Evolutionary conservation across 192 early-diverging fungal species (phyloP), one percentile per base, ranked within the genome.

Genomic region (Backusella australiensis): DNA sequence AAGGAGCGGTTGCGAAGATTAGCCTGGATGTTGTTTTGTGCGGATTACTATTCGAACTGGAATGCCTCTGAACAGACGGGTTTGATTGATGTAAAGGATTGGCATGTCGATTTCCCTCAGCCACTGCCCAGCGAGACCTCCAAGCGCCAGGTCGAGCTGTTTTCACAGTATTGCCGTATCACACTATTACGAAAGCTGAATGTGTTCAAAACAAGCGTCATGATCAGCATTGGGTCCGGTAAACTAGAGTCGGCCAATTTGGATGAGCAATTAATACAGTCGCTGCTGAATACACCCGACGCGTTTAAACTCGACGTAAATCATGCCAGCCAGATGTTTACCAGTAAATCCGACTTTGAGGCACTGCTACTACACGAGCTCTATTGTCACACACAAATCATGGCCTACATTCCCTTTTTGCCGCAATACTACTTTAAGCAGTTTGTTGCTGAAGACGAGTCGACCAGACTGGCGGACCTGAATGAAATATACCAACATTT

Each of bases 21-120:
- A 6, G 73, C 73, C 34, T 81, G 80, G 80, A 71, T 78, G 26
- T 23, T 75, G 1, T 41, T 81, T 41, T 81, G 80, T 74, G 73
- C 77, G 12, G 80, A 81, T 52, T 75, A 78, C 35, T 77, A 72
- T 75, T 39, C 80, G 6, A 32, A 35, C 26, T 52, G 35, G 34
- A 81, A 81, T 66, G 35, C 72, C 42, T 67, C 72, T 17, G 76
- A 65, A 32, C 17, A 44, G 12, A 75, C 72, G 3, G 80, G 80
- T 0, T 66, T 39, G 29, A 77, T 81, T 52, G 69, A 69, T 34
- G 56, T 77, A 34, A 63, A 38, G 8, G 41, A 78, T 1, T 77
- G 76, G 73, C 67, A 81, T 36, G 80, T 81, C 1, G 69, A 81
- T 46, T 77, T 75, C 23, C 76, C 76, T 4, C 67, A 66, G 35